Conservation (phyloP, 192 early-diverging fungal species). For the Coemansia aciculifera region DNA sequence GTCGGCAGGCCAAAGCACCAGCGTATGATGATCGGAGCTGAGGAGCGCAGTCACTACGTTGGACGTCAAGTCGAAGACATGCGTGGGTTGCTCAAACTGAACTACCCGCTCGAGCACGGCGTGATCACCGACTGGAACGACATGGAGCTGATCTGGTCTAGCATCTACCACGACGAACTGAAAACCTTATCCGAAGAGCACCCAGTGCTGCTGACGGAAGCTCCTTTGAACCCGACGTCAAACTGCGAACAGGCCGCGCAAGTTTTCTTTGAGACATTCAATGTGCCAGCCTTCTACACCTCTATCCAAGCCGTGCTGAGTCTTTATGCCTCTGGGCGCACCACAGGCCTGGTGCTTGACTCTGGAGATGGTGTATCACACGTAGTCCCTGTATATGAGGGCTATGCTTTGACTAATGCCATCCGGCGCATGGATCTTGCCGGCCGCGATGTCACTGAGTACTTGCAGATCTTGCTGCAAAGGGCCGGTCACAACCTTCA, state of each 20-base stretch:
- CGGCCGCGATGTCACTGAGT: conserved; percentile 92
- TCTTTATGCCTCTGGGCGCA: conserved; percentile 96
- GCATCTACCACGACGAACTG: conserved; percentile 95
- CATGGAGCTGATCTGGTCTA: conserved; percentile 98
- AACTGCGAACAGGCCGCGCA: conserved; percentile 94
- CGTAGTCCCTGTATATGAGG: conserved; percentile 93
- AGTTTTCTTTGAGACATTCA: conserved; percentile 99
- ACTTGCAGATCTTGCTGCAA: conserved; percentile 88
- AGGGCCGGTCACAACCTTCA: conserved; percentile 86
- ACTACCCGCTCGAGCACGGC: conserved; percentile 96
- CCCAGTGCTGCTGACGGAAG: conserved; percentile 96
- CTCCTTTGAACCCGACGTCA: conserved; percentile 88
- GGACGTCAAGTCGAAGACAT: conserved; percentile 95
- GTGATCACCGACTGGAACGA: conserved; percentile 98
- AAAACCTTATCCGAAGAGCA: conserved; percentile 97
- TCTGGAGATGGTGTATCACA: conserved; percentile 97
- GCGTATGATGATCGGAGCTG: conserved; percentile 96
- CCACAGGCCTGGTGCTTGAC: conserved; percentile 95
- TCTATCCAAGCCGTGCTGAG: conserved; percentile 97
- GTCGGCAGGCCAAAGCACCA: conserved; percentile 96
- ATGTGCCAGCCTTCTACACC: conserved; percentile 94
- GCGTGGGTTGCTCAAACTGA: conserved; percentile 89
- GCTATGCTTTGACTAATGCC: conserved; percentile 93
- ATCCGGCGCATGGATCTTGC: conserved; percentile 93
- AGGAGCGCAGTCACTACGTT: conserved; percentile 95